Evolutionary conservation across 1,284 basidiomycete species (phyloP).

Genomic region (Austroboletus novae-zelandiae): DNA sequence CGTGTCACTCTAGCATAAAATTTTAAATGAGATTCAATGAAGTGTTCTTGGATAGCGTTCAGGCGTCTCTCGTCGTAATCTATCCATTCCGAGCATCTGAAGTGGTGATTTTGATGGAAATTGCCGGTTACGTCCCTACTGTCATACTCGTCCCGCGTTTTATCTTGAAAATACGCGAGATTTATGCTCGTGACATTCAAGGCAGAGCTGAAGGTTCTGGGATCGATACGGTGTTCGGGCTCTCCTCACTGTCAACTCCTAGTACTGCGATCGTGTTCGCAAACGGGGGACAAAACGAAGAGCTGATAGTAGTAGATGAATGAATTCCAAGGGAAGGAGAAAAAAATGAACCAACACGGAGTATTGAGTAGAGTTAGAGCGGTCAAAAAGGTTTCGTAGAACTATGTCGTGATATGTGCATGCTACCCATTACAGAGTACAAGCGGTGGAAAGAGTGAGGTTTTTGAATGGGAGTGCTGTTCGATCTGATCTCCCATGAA

Average conservation of each 20-base stretch:
- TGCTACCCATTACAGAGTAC: too few species aligned
- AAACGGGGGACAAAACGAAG: not conserved
- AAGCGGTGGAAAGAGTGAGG: too few species aligned
- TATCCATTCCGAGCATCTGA: too few species aligned
- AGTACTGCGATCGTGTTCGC: not conserved
- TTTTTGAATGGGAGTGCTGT: too few species aligned
- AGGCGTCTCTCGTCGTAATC: not conserved
- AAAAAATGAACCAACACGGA: too few species aligned
- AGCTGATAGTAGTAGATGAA: not conserved
- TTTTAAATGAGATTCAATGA: not conserved
- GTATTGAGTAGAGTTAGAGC: too few species aligned
- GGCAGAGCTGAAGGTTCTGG: not conserved
- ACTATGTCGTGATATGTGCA: too few species aligned
- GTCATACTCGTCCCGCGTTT: not conserved
- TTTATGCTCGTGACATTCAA: not conserved
- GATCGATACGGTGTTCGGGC: not conserved
- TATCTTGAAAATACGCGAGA: not conserved
- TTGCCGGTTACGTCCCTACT: not conserved
- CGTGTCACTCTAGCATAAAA: not conserved
- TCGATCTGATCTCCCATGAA: too few species aligned
- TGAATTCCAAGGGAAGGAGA: too few species aligned
- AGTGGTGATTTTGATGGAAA: not conserved
- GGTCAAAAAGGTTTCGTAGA: too few species aligned
- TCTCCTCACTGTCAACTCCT: not conserved
- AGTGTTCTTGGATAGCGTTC: not conserved